These are phyloP conservation scores for Batkoa obscura DNA, from an alignment of 371 early-diverging fungal species.

Conservation along the genomic window DNA sequence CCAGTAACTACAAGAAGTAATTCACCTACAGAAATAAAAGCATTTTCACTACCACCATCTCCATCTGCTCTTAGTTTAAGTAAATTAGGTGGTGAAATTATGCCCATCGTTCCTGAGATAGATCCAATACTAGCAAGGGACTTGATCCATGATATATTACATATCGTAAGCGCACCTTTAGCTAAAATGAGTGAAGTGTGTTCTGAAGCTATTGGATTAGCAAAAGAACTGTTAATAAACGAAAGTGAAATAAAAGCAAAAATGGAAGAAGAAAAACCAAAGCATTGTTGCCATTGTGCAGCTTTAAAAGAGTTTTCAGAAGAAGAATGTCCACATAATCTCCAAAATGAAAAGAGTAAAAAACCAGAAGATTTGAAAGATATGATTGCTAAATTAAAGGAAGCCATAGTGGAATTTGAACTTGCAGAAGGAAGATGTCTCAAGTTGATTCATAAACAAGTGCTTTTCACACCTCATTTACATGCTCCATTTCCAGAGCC, in stretches of 20 bases:
- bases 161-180: not conserved
- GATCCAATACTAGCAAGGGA: not conserved
- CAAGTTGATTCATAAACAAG: not conserved
- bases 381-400: not conserved
- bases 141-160: constrained; percentile 2
- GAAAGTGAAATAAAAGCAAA: not conserved
- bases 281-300: not conserved
- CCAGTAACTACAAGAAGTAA: not conserved
- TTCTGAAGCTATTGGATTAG: not conserved
- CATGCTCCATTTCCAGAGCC: constrained; percentile 4
- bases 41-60: constrained; percentile 1
- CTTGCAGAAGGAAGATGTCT: constrained; percentile 1
- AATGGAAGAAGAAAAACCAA: not conserved
- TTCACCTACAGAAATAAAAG: not conserved
- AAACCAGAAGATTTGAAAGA: not conserved
- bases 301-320: not conserved
- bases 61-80: constrained; percentile 1
- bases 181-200: not conserved
- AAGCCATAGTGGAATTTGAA: not conserved
- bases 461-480: not conserved
- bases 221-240: not conserved
- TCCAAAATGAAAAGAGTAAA: not conserved
- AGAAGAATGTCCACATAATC: not conserved
- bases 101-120: not conserved
- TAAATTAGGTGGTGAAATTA: not conserved